Percentiles rank a stretch among this genome's conserved stretches.
phyloP scores from a whole-genome alignment of 2,329 filamentous ascomycete genomes.

The Colletotrichum caudatum region DNA sequence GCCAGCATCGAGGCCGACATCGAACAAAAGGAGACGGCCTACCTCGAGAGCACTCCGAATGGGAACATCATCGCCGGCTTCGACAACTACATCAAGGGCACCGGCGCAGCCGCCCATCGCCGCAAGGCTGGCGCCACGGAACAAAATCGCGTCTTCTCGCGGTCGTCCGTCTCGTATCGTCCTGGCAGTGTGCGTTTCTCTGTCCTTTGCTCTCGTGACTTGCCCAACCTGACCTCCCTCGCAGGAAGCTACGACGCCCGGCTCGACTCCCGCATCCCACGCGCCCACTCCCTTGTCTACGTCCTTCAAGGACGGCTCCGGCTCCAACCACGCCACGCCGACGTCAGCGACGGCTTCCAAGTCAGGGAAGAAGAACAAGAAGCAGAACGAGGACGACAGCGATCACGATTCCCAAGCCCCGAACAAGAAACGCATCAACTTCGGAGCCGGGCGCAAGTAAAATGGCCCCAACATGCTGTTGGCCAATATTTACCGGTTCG shows the following conservation, averaged over 20 bases:
- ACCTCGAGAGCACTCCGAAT: constrained; percentile 88
- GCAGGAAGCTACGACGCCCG: constrained; percentile 59
- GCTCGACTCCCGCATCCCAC: constrained; percentile 59
- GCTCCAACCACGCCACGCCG: constrained; percentile 67
- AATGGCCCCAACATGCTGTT: background rate
- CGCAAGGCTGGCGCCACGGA: constrained; percentile 75
- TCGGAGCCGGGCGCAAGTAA: constrained; percentile 66
- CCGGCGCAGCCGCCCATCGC: constrained; percentile 72
- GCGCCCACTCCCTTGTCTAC: constrained; percentile 69
- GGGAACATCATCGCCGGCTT: constrained; percentile 99
- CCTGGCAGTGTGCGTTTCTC: constrained; percentile 45
- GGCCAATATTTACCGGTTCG: background rate
- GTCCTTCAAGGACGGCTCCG: constrained; percentile 60
- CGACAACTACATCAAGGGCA: constrained; percentile 97
- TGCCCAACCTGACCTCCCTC: constrained; percentile 19
- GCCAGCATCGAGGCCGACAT: constrained; percentile 79
- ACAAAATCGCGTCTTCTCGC: constrained; percentile 79
- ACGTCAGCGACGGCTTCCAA: constrained; percentile 63
- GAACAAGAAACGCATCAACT: constrained; percentile 70
- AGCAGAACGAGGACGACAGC: constrained; percentile 65
- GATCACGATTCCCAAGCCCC: constrained; percentile 66
- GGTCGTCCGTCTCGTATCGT: constrained; percentile 73
- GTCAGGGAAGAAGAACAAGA: constrained; percentile 63
- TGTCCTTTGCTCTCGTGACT: background rate
- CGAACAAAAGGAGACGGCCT: constrained; percentile 83